phyloP scores from a whole-genome alignment of 208 protist species.

The Crithidia brevicula region DNA sequence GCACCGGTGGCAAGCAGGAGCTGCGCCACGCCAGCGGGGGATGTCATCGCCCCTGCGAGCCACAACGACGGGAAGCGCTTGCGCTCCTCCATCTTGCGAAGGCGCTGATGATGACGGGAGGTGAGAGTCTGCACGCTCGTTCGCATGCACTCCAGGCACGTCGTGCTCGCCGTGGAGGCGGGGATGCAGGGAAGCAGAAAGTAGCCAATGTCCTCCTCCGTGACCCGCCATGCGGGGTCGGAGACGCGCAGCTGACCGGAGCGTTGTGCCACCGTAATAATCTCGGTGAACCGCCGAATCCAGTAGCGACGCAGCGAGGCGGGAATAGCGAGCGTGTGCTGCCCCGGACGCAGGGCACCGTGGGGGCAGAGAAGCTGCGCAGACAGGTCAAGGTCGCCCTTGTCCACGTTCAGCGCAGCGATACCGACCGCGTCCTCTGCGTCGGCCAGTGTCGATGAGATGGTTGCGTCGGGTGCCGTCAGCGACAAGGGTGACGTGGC shows the following conservation, averaged over 20 bases:
- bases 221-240: slow-evolving; percentile 29
- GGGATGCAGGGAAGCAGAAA: slow-evolving; percentile 45
- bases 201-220: slow-evolving; percentile 19
- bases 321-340: slow-evolving; percentile 46
- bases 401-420: slow-evolving; percentile 10
- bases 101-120: slow-evolving; percentile 38
- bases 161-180: slow-evolving; percentile 32
- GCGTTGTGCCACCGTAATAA: slow-evolving; percentile 36
- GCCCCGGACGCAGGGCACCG: slow-evolving; percentile 41
- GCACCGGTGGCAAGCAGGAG: slow-evolving; percentile 34
- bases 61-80: slow-evolving; percentile 62
- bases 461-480: neutral
- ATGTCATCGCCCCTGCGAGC: slow-evolving; percentile 46
- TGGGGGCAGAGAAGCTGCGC: slow-evolving; percentile 53
- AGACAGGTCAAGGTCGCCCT: slow-evolving; percentile 25
- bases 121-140: slow-evolving; percentile 36
- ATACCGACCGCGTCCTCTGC: slow-evolving; percentile 1
- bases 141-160: slow-evolving; percentile 58
- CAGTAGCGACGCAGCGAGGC: slow-evolving; percentile 56
- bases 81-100: slow-evolving; percentile 47
- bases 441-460: slow-evolving; percentile 13
- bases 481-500: slow-evolving; percentile 13
- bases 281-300: slow-evolving; percentile 38
- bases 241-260: slow-evolving; percentile 26
- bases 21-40: slow-evolving; percentile 26